phyloP scores from a whole-genome alignment of 345 rosid species.

The Melaleuca alternifolia region DNA sequence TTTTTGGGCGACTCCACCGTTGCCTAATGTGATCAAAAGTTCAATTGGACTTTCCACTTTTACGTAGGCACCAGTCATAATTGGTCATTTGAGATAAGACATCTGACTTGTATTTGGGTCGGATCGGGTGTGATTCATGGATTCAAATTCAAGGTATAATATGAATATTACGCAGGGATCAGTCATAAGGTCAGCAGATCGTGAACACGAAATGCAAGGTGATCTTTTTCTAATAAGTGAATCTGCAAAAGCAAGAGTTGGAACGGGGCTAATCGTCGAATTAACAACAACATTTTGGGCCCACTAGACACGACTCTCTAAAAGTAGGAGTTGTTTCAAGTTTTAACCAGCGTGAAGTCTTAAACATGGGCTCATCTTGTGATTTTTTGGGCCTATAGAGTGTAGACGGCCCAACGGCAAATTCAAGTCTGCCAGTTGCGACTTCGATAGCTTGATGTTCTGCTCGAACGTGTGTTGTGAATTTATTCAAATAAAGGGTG shows the following conservation, averaged over 20 bases:
- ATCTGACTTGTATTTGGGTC: background rate
- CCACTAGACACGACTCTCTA: background rate
- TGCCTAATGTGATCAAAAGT: background rate
- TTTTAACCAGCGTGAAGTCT: background rate
- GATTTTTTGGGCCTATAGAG: background rate
- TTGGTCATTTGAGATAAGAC: background rate
- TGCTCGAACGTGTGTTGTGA: background rate
- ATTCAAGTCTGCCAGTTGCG: background rate
- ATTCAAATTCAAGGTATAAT: background rate
- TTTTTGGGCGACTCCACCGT: background rate
- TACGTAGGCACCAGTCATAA: background rate
- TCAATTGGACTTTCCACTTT: background rate
- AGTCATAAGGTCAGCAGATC: background rate
- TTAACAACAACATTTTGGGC: background rate
- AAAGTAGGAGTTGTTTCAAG: background rate
- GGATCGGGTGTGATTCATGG: background rate
- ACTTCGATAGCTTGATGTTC: background rate
- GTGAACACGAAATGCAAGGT: background rate
- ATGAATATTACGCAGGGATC: background rate
- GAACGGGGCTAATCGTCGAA: background rate
- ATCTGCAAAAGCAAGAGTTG: background rate
- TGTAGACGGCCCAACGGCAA: background rate
- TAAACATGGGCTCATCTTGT: background rate
- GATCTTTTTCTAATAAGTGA: background rate
- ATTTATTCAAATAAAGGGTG: background rate